Conservation (phyloP, 768 basidiomycete species). For the Hortiboletus flavorubellus region DNA sequence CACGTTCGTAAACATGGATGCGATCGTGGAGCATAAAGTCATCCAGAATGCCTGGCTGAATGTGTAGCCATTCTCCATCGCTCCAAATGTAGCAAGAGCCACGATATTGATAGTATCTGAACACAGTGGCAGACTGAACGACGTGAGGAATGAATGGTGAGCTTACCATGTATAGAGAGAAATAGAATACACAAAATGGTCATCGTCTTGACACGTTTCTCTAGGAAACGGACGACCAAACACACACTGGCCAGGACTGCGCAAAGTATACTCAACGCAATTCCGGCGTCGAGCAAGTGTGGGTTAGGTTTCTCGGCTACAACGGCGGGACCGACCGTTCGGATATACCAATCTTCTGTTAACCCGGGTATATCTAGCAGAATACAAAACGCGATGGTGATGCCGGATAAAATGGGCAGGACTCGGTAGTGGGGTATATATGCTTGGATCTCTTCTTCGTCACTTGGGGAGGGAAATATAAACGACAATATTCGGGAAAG, state of each 20-base stretch:
- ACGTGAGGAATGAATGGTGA: background rate
- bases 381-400: constrained; percentile 72
- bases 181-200: constrained; percentile 64
- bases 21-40: constrained; percentile 69
- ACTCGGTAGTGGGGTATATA: constrained; percentile 59
- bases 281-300: constrained; percentile 52
- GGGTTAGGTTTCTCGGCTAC: constrained; percentile 55
- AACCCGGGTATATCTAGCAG: constrained; percentile 81
- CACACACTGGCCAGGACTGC: constrained; percentile 66
- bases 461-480: constrained; percentile 17
- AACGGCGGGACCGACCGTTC: constrained; percentile 38
- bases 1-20: constrained; percentile 61
- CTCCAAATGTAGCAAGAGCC: constrained; percentile 58
- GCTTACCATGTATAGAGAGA: constrained; percentile 67
- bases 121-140: background rate
- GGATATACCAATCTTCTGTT: constrained; percentile 72
- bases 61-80: constrained; percentile 62
- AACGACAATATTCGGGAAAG: constrained; percentile 5
- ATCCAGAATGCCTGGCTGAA: constrained; percentile 75
- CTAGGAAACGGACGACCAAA: constrained; percentile 69
- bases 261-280: constrained; percentile 64
- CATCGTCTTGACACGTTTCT: constrained; percentile 57
- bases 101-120: constrained; percentile 68
- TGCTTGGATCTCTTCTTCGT: constrained; percentile 27
- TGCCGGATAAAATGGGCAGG: constrained; percentile 63